These are phyloP conservation scores for Myxozyma mucilagina DNA, from an alignment of 805 yeast genomes.

Conservation along the genomic window DNA sequence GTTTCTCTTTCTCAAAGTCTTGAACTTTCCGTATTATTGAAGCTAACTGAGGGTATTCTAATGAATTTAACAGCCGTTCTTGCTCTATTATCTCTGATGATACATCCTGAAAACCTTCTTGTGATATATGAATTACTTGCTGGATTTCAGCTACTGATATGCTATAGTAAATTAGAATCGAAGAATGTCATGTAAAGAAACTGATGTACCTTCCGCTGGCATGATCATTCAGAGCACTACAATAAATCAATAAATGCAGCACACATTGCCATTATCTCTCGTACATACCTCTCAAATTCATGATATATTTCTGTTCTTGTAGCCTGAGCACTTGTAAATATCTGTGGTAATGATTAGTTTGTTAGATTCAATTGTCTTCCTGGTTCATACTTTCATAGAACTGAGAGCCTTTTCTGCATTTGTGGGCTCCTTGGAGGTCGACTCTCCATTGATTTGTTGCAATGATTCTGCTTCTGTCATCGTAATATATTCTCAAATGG, in stretches of 20 bases:
- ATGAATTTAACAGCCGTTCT: slow-evolving; percentile 6
- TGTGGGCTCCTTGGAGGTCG: neutral
- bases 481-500: too few relatives aligned
- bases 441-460: too few relatives aligned
- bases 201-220: slow-evolving; percentile 19
- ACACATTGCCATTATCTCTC: too few relatives aligned
- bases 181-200: neutral
- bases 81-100: slow-evolving; percentile 25
- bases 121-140: slow-evolving; percentile 29
- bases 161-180: slow-evolving; percentile 2
- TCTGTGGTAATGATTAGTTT: neutral
- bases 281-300: slow-evolving; percentile 26
- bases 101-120: slow-evolving; percentile 31
- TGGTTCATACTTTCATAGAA: slow-evolving; percentile 22
- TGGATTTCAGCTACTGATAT: slow-evolving; percentile 21
- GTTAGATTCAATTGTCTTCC: too few relatives aligned
- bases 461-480: too few relatives aligned
- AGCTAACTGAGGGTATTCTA: slow-evolving; percentile 2
- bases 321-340: slow-evolving; percentile 26
- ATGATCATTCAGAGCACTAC: slow-evolving; percentile 26
- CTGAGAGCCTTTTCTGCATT: slow-evolving; percentile 14
- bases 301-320: slow-evolving; percentile 32
- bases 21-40: slow-evolving; percentile 23
- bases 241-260: neutral
- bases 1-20: slow-evolving; percentile 25